Conservation (phyloP, 371 early-diverging fungal species). For the Phascolomyces articulosus region DNA sequence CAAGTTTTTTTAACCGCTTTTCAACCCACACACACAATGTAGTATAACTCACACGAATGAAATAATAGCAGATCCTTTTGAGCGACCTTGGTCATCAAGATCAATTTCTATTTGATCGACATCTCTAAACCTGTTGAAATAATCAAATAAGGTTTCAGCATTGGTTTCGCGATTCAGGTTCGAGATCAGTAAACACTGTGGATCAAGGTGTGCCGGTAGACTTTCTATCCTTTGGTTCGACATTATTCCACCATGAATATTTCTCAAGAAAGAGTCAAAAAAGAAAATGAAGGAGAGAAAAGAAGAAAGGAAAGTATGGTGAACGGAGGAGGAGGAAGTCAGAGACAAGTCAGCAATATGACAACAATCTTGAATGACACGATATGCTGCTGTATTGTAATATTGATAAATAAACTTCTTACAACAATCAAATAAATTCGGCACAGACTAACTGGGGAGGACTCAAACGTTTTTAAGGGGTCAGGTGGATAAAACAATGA, state of each 20-base stretch:
- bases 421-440: no score
- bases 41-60: conserved; percentile 7
- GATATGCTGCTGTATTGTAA: no score
- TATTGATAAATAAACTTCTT: no score
- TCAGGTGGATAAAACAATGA: no score
- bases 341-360: no score
- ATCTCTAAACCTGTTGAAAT: conserved; percentile 11
- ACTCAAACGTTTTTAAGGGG: no score
- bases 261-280: neutral
- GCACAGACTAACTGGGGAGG: no score
- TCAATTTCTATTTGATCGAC: conserved; percentile 20
- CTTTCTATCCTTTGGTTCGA: neutral
- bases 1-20: no score
- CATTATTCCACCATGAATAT: neutral
- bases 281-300: neutral
- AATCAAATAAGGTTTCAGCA: conserved; percentile 14
- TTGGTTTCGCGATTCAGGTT: conserved; percentile 16
- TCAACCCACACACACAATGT: no score
- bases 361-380: no score
- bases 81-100: conserved; percentile 20
- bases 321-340: no score
- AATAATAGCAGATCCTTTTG: conserved; percentile 22
- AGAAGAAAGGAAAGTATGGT: neutral
- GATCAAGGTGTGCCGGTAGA: neutral
- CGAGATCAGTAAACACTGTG: conserved; percentile 11